These are phyloP conservation scores for Arthrobotrys sphaeroides DNA, from an alignment of 2,329 filamentous ascomycete genomes.

Conservation along the genomic window DNA sequence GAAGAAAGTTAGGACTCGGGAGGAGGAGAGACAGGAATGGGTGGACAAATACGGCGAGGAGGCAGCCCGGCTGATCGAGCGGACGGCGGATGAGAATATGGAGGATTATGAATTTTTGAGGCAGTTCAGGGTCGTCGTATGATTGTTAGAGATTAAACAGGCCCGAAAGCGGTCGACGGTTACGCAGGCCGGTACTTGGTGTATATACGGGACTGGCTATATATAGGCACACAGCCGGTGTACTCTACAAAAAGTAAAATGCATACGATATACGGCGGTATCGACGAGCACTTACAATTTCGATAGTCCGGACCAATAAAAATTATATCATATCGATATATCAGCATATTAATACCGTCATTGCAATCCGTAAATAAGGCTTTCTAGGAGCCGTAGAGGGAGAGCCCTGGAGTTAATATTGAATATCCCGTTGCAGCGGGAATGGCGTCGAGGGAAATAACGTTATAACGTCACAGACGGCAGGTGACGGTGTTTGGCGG, in stretches of 20 bases:
- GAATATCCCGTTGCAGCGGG: too few species aligned
- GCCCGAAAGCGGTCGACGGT: conserved; percentile 2
- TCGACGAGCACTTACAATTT: too few species aligned
- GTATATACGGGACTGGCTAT: too few species aligned
- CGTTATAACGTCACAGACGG: conserved; percentile 8
- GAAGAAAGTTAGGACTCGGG: conserved; percentile 69
- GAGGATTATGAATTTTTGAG: conserved; percentile 83
- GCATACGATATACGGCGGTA: too few species aligned
- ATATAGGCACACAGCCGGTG: too few species aligned
- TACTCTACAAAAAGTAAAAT: too few species aligned
- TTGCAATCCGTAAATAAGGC: too few species aligned
- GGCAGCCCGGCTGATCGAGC: conserved; percentile 74
- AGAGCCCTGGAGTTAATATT: too few species aligned
- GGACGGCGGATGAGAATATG: conserved; percentile 76
- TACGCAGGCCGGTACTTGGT: background rate
- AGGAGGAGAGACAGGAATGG: conserved; percentile 77
- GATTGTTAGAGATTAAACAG: conserved; percentile 53
- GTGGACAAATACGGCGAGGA: conserved; percentile 76
- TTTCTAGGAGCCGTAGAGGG: too few species aligned
- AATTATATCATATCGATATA: too few species aligned
- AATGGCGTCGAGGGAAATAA: background rate
- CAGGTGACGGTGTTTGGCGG: conserved; percentile 10
- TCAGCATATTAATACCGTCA: too few species aligned
- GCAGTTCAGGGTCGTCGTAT: conserved; percentile 75
- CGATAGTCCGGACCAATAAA: too few species aligned